Evolutionary conservation across 2,329 filamentous ascomycete species (phyloP), one percentile per base, ranked within the genome.

Genomic region (Diaporthe ampelina): DNA sequence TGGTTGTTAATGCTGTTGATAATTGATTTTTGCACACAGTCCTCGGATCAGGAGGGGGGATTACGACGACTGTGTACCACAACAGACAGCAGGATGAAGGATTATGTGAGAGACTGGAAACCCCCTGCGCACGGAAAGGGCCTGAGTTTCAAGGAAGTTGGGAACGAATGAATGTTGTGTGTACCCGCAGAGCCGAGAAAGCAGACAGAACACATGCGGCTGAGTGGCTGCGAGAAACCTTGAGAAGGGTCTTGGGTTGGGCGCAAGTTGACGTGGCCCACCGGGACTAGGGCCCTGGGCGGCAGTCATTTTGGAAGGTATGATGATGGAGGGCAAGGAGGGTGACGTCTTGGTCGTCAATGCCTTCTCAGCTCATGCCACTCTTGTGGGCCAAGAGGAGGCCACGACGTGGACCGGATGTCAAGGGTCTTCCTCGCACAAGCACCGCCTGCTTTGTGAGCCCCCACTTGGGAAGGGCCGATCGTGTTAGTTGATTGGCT

Each of bases 401-500:
- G 56, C 29, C 69, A 59, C 56, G 69, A 71, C 69, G 56, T 59
- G 61, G 45, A 37, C 45, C 45, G 61, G 10, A 26, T 24, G 45
- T 67, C 61, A 67, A 67, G 61, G 61, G 61, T 67, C 45, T 67
- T 26, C 61, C 61, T 67, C 61, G 61, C 10, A 52, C 21, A 10
- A 2, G 45, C 45, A 67, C 45, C 13, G 32, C 45, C 40, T 52
- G 43, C 45, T 26, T 52, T 37, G 29, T 1, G 45, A 17, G 29
- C 61, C 61, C 61, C 45, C 63, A 68, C 63, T 7, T 68, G 13
- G 43, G 43, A 19, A 68, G 63, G 45, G 8, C 45, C 63, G 63
- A 68, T 68, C 32, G 63, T 68, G 63, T 68, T 68, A 68, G 32
- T 68, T 68, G 63, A 68, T 68, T 68, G 63, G 63, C 63, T 48